phyloP scores from a whole-genome alignment of 768 basidiomycete genomes.

The Boletus sp. region DNA sequence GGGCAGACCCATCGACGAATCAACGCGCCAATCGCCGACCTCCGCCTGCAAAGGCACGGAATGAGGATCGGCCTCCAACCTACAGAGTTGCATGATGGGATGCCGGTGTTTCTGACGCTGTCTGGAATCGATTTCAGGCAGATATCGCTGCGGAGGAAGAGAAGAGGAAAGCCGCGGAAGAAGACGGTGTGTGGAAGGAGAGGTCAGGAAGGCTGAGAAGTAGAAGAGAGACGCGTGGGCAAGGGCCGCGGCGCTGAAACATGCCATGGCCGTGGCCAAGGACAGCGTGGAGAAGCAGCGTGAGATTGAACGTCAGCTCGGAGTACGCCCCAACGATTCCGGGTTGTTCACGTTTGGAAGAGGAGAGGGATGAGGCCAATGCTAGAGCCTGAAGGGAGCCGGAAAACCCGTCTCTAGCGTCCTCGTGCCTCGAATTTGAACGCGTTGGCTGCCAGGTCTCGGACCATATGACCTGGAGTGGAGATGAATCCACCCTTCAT shows the following conservation, averaged over 20 bases:
- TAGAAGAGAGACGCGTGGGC: slow-evolving; percentile 10
- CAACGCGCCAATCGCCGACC: not conserved
- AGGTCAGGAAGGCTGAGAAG: slow-evolving; percentile 14
- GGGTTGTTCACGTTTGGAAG: no score
- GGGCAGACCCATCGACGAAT: not conserved
- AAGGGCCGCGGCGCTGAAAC: slow-evolving; percentile 13
- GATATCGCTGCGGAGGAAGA: slow-evolving; percentile 27
- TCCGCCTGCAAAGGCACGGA: not conserved
- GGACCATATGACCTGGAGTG: no score
- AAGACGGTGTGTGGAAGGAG: slow-evolving; percentile 15
- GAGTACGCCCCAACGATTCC: no score
- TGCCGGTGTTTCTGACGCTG: slow-evolving; percentile 47
- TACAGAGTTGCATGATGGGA: slow-evolving; percentile 36
- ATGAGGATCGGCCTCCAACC: slow-evolving; percentile 4
- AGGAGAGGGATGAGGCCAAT: no score
- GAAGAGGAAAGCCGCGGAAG: slow-evolving; percentile 16
- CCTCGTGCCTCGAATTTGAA: no score
- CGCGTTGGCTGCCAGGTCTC: no score
- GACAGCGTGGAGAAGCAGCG: slow-evolving; percentile 15
- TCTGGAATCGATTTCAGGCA: slow-evolving; percentile 51
- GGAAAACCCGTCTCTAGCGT: no score
- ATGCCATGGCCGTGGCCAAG: slow-evolving; percentile 20
- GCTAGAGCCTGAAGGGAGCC: no score
- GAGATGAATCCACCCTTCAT: no score
- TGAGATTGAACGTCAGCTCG: slow-evolving; percentile 27